Conservation (phyloP, 768 basidiomycete genomes). For the Pleurotus sapidus region DNA sequence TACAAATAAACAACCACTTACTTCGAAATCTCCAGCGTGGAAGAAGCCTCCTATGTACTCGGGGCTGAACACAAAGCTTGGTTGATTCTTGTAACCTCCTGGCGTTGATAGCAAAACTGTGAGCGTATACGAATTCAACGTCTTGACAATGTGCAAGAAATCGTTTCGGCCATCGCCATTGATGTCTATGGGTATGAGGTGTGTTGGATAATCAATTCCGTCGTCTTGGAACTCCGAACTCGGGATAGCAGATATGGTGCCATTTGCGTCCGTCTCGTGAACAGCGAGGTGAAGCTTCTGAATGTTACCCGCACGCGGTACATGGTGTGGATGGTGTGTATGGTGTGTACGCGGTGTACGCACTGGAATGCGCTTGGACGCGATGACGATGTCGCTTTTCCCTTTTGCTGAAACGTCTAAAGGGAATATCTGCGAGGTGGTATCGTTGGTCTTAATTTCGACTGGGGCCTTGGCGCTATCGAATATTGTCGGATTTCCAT, state of each 20-base stretch:
- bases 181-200: slow-evolving; percentile 1
- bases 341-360: too few species aligned
- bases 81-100: neutral
- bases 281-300: slow-evolving; percentile 1
- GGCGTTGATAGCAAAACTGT: neutral
- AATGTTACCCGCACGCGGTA: neutral
- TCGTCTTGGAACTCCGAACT: neutral
- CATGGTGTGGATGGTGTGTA: too few species aligned
- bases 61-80: neutral
- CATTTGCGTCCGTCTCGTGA: neutral
- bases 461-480: neutral
- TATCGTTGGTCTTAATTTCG: neutral
- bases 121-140: neutral
- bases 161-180: slow-evolving; percentile 4
- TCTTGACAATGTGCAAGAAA: slow-evolving; percentile 1
- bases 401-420: slow-evolving; percentile 1
- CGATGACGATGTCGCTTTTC: slow-evolving; percentile 1
- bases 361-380: neutral
- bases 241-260: neutral
- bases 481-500: slow-evolving; percentile 10
- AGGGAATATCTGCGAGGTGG: neutral
- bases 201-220: neutral
- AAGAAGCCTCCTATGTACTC: slow-evolving; percentile 5
- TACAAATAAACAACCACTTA: neutral
- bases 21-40: slow-evolving; percentile 3